Evolutionary conservation across 345 rosid genomes (phyloP).

Genomic region (Ceriops decandra): DNA sequence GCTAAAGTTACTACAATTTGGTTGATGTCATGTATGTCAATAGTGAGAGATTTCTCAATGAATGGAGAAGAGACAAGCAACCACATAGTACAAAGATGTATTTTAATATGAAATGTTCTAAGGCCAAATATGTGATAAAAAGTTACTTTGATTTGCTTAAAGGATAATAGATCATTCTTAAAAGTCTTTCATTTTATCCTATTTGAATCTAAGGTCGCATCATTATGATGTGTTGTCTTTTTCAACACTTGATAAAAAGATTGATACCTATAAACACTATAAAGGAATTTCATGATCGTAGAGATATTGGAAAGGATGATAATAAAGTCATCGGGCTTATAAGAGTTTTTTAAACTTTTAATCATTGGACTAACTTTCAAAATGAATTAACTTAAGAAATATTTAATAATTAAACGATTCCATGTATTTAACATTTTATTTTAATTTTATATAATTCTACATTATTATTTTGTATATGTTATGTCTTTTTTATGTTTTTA

Average conservation of each 20-base stretch:
- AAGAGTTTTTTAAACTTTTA: neutral
- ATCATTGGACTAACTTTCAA: neutral
- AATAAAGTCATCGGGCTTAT: neutral
- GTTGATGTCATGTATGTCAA: slow-evolving; percentile 10
- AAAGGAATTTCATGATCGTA: neutral
- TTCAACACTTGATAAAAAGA: neutral
- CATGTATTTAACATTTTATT: neutral
- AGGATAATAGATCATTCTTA: neutral
- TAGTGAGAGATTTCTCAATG: neutral
- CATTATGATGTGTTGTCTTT: neutral
- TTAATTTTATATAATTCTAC: too few species aligned
- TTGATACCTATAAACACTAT: neutral
- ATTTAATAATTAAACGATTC: neutral
- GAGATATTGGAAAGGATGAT: too few species aligned
- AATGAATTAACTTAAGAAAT: neutral
- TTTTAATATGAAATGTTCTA: neutral
- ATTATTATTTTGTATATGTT: too few species aligned
- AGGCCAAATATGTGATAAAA: neutral
- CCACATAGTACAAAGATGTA: neutral
- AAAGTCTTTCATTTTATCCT: neutral
- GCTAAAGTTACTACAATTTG: neutral
- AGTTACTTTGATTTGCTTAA: slow-evolving; percentile 1
- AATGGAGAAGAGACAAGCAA: neutral
- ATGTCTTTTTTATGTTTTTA: too few species aligned
- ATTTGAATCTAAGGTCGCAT: neutral